Base-by-base conservation (phyloP, 306 rosid species). In the Rosa lucieae region DNA sequence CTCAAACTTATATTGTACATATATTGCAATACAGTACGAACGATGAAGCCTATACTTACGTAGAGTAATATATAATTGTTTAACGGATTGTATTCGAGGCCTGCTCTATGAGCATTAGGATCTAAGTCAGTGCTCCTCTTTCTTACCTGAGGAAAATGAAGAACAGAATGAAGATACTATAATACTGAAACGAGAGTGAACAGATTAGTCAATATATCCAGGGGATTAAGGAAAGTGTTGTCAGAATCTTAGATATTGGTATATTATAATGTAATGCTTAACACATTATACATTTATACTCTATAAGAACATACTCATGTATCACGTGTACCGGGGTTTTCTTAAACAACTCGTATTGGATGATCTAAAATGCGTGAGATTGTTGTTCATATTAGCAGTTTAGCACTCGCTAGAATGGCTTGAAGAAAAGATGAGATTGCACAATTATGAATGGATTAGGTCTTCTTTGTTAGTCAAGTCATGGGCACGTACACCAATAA, bases 401-500 rank as follows among this genome's bases (percentile, higher is more conserved):
- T 32, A 32, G 37, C 37, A 32, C 62, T 18, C 7, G 35, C 42
- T 12, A 63, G 20, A 43, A 63, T 14, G 68, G 40, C 21, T 14
- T 65, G 1, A 65, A 14, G 2, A 44, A 65, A 35, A 14, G 11
- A 72, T 32, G 59, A 72, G 44, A 72, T 72, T 49, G 63, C 35
- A 73, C 20, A n/a, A 76, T 82, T 84, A 72, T 67, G 65, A 40
- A 66, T 13, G 70, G 37, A 37, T 35, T 39, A 37, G 49, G 70
- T 68, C 47, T 83, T 77, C 29, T 29, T 32, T 32, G 69, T 14
- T 32, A 14, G 69, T 63, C 42, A 63, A 35, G 63, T 55, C 47
- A 51, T 52, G 77, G 52, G 40, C 80, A 77, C 48, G 66, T 66
- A 67, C 75, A 73, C n/a, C 26, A 59, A 71, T 76, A 63, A 73